Base-by-base conservation (phyloP, 2,329 filamentous ascomycete species). In the Dothideomycetidae sp. region DNA sequence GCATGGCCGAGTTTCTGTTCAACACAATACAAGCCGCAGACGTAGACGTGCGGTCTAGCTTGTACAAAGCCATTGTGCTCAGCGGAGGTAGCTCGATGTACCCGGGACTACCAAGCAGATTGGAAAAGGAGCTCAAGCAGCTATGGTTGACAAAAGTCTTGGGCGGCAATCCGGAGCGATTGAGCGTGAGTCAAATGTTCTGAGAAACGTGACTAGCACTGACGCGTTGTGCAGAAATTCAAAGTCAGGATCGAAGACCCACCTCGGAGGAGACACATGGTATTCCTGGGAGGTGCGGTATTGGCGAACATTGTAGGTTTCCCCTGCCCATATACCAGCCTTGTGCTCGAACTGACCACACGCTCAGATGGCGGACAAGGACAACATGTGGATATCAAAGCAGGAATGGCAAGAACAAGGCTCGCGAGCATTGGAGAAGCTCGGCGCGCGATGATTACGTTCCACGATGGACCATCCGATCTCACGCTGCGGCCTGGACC, bases 1-100 rank as follows among this genome's bases (percentile, higher is more conserved):
- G 90, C 43, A 90, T 98, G 44, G 88, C 84, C 51, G 90, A 98
- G 57, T 86, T 96, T 61, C 70, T 98, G 28, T 98, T 98, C 74
- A 94, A 98, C 67, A 98, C 88, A 13, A 98, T 98, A 54, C 90
- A 96, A 63, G 68, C 81, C 5, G 86, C 90, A 44, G 90, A 96
- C 50, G 85, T 98, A 38, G 90, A 98, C 56, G 85, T 98, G 31
- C 78, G 90, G 46, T 79, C 81, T 36, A 92, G 84, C 45, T 69
- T 98, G 43, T 98, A 90, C 73, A 94, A 93, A 68, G 90, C 90
- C 10, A 88, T 98, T 52, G 90, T 98, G 43, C 71, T 98, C 38
- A 94, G 85, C 29, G 90, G 90, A 48, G 90, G 90, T 49, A 92
- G 82, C 68, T 93, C 83, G 75, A 98, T 98, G 90, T 98, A 98